These are phyloP conservation scores for Coemansia guatemalensis DNA, from an alignment of 192 early-diverging fungal species.

Conservation along the genomic window DNA sequence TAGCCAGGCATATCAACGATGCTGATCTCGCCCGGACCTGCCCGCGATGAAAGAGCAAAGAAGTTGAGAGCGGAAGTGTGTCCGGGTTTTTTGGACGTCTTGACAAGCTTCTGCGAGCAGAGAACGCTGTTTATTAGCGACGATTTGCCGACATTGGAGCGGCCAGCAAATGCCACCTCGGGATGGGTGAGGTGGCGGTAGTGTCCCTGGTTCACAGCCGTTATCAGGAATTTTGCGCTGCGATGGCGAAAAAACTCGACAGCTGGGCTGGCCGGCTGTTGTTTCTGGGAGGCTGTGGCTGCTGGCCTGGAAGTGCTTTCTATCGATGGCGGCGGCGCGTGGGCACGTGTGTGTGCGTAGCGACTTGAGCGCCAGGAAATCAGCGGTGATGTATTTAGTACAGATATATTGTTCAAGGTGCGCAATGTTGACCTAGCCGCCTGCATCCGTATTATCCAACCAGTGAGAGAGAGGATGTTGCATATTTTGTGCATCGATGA, in stretches of 20 bases:
- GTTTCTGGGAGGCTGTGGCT: neutral
- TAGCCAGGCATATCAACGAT: slow-evolving; percentile 59
- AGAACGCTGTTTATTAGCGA: slow-evolving; percentile 50
- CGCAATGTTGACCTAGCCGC: neutral
- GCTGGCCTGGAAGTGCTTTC: neutral
- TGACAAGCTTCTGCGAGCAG: slow-evolving; percentile 31
- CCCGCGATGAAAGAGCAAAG: slow-evolving; percentile 29
- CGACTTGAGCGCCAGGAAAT: neutral
- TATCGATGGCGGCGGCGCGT: neutral
- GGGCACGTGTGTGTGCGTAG: neutral
- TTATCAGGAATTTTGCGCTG: slow-evolving; percentile 41
- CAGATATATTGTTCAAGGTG: neutral
- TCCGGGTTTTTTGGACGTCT: slow-evolving; percentile 53
- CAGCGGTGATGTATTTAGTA: neutral
- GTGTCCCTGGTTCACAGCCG: slow-evolving; percentile 29
- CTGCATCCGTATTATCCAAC: neutral
- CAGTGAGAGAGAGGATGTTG: neutral
- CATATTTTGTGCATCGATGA: neutral
- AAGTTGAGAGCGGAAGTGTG: slow-evolving; percentile 49
- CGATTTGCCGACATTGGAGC: slow-evolving; percentile 56
- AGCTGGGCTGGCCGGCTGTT: neutral
- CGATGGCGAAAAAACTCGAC: slow-evolving; percentile 33
- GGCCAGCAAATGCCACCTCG: slow-evolving; percentile 53
- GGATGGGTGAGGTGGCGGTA: slow-evolving; percentile 24
- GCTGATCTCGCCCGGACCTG: slow-evolving; percentile 21